Evolutionary conservation across 2,329 filamentous ascomycete genomes (phyloP).

Genomic region (Xylariaceae sp.): DNA sequence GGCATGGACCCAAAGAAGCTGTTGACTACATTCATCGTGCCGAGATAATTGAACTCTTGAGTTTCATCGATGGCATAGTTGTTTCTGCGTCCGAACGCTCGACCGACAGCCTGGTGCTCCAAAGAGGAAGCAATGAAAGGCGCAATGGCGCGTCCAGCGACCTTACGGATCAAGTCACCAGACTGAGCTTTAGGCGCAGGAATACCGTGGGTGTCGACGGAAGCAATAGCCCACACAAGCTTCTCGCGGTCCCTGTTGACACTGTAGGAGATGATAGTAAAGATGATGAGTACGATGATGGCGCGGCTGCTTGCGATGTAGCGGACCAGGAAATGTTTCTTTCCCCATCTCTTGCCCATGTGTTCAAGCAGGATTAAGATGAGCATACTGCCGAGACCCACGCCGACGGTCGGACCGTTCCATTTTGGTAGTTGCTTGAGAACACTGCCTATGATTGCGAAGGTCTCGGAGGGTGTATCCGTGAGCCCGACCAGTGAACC

Average conservation of each 20-base stretch:
- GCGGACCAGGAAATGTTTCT: slow-evolving; percentile 54
- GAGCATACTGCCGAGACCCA: slow-evolving; percentile 55
- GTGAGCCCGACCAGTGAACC: slow-evolving; percentile 56
- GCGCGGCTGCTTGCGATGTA: slow-evolving; percentile 57
- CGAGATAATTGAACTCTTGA: slow-evolving; percentile 62
- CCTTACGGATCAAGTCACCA: slow-evolving; percentile 45
- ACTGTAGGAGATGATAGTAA: slow-evolving; percentile 59
- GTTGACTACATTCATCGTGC: slow-evolving; percentile 59
- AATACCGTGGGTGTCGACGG: slow-evolving; percentile 55
- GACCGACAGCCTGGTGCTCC: slow-evolving; percentile 62
- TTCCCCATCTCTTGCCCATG: slow-evolving; percentile 55
- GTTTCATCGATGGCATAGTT: slow-evolving; percentile 60
- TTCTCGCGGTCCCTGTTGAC: slow-evolving; percentile 52
- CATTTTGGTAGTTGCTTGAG: slow-evolving; percentile 53
- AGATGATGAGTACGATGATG: slow-evolving; percentile 57
- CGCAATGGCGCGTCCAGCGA: slow-evolving; percentile 52
- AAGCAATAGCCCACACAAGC: slow-evolving; percentile 54
- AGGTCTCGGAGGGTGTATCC: slow-evolving; percentile 47
- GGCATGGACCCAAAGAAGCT: slow-evolving; percentile 62
- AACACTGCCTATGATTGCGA: slow-evolving; percentile 55
- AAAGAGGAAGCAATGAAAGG: slow-evolving; percentile 59
- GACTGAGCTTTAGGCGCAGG: slow-evolving; percentile 46
- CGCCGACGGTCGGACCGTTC: slow-evolving; percentile 54
- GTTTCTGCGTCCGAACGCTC: slow-evolving; percentile 59
- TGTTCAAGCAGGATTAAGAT: slow-evolving; percentile 55